Conservation (phyloP, 2,329 filamentous ascomycete species). For the Aspergillus sp. region DNA sequence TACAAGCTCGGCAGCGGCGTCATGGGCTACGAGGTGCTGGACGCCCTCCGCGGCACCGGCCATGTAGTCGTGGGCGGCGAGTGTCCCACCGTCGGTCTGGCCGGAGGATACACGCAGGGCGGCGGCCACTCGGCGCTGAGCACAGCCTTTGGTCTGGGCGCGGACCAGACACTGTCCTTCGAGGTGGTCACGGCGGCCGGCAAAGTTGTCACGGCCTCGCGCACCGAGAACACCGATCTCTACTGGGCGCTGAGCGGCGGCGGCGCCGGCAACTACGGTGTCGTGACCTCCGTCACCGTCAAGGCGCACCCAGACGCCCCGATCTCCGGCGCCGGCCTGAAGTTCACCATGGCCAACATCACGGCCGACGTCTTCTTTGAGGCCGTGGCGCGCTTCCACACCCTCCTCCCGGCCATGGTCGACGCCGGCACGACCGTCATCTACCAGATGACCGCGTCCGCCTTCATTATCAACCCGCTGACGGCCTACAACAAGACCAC, state of each 20-base stretch:
- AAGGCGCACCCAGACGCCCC: slow-evolving; percentile 48
- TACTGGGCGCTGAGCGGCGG: slow-evolving; percentile 63
- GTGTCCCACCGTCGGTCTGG: slow-evolving; percentile 55
- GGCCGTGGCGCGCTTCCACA: slow-evolving; percentile 50
- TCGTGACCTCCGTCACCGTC: slow-evolving; percentile 56
- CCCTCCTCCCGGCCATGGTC: slow-evolving; percentile 49
- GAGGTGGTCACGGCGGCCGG: slow-evolving; percentile 55
- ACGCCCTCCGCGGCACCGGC: slow-evolving; percentile 44
- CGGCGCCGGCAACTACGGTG: slow-evolving; percentile 58
- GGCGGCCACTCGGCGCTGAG: slow-evolving; percentile 58
- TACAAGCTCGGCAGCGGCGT: slow-evolving; percentile 56
- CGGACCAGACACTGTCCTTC: slow-evolving; percentile 57
- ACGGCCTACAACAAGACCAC: slow-evolving; percentile 49
- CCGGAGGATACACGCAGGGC: slow-evolving; percentile 60
- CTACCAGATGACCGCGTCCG: slow-evolving; percentile 51
- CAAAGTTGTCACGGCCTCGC: slow-evolving; percentile 47
- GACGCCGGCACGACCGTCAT: slow-evolving; percentile 50
- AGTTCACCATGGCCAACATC: slow-evolving; percentile 35
- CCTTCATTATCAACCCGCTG: slow-evolving; percentile 46
- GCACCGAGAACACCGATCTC: slow-evolving; percentile 51
- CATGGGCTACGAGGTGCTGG: slow-evolving; percentile 50
- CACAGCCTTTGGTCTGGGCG: slow-evolving; percentile 55
- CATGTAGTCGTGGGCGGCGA: slow-evolving; percentile 55
- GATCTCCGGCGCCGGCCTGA: slow-evolving; percentile 45
- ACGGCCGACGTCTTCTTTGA: slow-evolving; percentile 50